These are phyloP conservation scores for Fusarium sp. DNA, from an alignment of 2,329 filamentous ascomycete genomes.

Conservation along the genomic window DNA sequence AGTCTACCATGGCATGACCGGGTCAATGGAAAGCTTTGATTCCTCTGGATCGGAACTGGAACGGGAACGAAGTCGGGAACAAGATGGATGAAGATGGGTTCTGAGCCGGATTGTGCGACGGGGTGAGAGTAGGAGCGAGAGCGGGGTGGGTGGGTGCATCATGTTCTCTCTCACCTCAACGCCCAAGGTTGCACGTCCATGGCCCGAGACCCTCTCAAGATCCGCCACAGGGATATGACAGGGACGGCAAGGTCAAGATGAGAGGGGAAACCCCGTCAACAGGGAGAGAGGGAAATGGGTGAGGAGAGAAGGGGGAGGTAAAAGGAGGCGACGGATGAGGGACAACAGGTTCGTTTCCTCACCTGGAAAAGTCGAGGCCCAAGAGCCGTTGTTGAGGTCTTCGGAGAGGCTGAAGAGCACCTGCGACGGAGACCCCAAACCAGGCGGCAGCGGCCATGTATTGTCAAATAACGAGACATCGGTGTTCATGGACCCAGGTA, in stretches of 20 bases:
- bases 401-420: constrained; percentile 33
- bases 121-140: constrained; percentile 34
- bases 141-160: constrained; percentile 35
- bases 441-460: constrained; percentile 29
- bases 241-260: constrained; percentile 13
- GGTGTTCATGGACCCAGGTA: constrained; percentile 23
- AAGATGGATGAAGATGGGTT: constrained; percentile 30
- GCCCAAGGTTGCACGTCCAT: constrained; percentile 29
- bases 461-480: constrained; percentile 33
- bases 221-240: constrained; percentile 29
- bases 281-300: constrained; percentile 1
- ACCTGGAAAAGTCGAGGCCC: constrained; percentile 37
- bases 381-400: constrained; percentile 26
- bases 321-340: constrained; percentile 9
- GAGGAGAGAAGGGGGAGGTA: constrained; percentile 1
- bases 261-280: neutral
- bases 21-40: constrained; percentile 27
- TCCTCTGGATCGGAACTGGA: constrained; percentile 24
- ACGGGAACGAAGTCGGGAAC: constrained; percentile 25
- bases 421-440: constrained; percentile 37
- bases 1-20: constrained; percentile 42
- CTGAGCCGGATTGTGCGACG: constrained; percentile 23
- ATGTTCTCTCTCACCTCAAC: constrained; percentile 40
- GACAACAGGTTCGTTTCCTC: constrained; percentile 32
- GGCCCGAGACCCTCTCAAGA: constrained; percentile 33